Percentiles rank a stretch among this genome's conserved stretches.
phyloP scores from a whole-genome alignment of 1,284 basidiomycete genomes.

The Chondrostereum purpureum region DNA sequence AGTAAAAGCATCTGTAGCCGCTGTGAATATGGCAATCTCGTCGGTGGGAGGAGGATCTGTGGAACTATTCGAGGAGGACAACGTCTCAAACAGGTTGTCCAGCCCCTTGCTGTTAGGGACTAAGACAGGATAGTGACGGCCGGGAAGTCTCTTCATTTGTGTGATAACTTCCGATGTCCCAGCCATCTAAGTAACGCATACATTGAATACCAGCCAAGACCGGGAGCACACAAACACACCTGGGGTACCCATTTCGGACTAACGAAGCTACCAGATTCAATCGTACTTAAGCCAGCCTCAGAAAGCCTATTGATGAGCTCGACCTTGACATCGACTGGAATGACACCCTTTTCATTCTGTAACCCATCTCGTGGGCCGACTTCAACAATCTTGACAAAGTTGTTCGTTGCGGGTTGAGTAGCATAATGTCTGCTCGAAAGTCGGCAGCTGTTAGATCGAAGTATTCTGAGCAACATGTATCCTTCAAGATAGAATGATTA shows the following conservation, averaged over 20 bases:
- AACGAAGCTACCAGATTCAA: conserved; percentile 92
- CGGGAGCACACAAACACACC: conserved; percentile 53
- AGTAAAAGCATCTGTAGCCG: conserved; percentile 84
- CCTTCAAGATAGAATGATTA: too few relatives aligned
- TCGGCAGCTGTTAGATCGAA: too few relatives aligned
- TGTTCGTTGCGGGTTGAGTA: conserved; percentile 21
- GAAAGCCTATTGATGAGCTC: conserved; percentile 77
- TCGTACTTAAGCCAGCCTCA: conserved; percentile 61
- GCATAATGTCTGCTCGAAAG: too few relatives aligned
- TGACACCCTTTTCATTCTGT: conserved; percentile 81
- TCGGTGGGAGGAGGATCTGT: conserved; percentile 49
- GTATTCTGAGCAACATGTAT: too few relatives aligned
- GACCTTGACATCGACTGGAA: conserved; percentile 72
- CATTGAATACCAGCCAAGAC: too few relatives aligned
- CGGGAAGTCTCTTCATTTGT: conserved; percentile 44
- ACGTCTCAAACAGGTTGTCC: conserved; percentile 54
- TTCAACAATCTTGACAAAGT: conserved; percentile 74
- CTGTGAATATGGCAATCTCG: conserved; percentile 88
- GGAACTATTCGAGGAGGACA: conserved; percentile 30
- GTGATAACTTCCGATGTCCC: conserved; percentile 72
- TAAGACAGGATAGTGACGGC: conserved; percentile 72
- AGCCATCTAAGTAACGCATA: conserved; percentile 61
- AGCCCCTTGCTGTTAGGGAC: conserved; percentile 82
- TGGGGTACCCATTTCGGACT: conserved; percentile 92
- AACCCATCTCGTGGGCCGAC: conserved; percentile 91